Conservation (phyloP, 208 protist species). For the Leishmania lainsoni region DNA sequence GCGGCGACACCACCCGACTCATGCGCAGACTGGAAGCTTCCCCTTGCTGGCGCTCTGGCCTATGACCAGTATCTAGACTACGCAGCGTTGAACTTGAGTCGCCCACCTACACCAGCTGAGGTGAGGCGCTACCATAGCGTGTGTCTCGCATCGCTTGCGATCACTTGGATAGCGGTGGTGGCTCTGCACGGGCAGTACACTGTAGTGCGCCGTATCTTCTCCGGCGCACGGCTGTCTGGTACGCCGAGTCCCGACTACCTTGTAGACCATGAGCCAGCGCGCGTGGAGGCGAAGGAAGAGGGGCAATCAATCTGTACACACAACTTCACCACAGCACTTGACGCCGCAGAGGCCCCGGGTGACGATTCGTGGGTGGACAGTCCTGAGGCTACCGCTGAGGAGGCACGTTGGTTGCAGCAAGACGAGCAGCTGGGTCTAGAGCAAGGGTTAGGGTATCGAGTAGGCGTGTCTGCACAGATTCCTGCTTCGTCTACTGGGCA, state of each 20-base stretch:
- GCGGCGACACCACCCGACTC: background rate
- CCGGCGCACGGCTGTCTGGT: background rate
- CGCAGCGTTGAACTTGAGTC: conserved; percentile 12
- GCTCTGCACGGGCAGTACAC: conserved; percentile 8
- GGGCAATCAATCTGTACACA: background rate
- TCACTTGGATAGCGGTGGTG: conserved; percentile 18
- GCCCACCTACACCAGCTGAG: conserved; percentile 4
- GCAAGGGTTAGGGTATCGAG: background rate
- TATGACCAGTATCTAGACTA: conserved; percentile 27
- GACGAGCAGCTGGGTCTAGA: background rate
- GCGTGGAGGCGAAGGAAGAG: no score
- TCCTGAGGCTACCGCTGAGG: conserved; percentile 52
- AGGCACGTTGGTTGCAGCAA: conserved; percentile 27
- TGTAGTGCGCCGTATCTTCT: conserved; percentile 3
- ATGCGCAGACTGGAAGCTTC: conserved; percentile 27
- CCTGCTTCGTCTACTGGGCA: background rate
- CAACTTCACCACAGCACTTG: conserved; percentile 1
- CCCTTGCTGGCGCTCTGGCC: conserved; percentile 13
- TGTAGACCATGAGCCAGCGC: background rate
- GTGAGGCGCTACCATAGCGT: conserved; percentile 16
- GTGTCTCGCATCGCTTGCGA: conserved; percentile 12
- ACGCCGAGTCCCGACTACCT: background rate
- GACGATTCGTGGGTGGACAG: conserved; percentile 75
- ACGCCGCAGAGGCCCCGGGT: conserved; percentile 21
- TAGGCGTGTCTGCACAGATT: background rate